A percentile compares a stretch with the other conserved stretches of the same genome.
These are phyloP conservation scores for Aspergillus novofumigatus DNA, from an alignment of 2,329 filamentous ascomycete species.

Conservation along the genomic window DNA sequence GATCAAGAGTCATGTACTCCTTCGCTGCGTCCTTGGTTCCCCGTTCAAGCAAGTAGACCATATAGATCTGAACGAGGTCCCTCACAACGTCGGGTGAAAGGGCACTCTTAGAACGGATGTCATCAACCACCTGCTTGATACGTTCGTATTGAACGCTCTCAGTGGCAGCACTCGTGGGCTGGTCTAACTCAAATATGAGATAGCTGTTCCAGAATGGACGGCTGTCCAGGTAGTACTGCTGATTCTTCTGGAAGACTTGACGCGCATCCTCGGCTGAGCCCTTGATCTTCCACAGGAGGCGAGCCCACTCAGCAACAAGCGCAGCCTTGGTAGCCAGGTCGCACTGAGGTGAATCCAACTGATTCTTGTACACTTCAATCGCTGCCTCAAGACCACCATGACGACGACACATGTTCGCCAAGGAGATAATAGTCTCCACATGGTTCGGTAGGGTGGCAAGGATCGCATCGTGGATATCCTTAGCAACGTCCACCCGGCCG, in stretches of 20 bases:
- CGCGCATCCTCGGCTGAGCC: slow-evolving; percentile 76
- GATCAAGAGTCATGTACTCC: slow-evolving; percentile 77
- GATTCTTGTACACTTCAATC: slow-evolving; percentile 74
- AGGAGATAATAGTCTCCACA: slow-evolving; percentile 80
- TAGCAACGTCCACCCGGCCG: slow-evolving; percentile 70
- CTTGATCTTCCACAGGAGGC: slow-evolving; percentile 81
- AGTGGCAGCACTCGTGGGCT: slow-evolving; percentile 63
- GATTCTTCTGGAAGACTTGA: slow-evolving; percentile 74
- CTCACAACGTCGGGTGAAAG: slow-evolving; percentile 65
- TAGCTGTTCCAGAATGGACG: slow-evolving; percentile 86
- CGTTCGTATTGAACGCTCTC: slow-evolving; percentile 65
- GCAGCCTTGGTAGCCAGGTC: slow-evolving; percentile 80
- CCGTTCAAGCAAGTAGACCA: slow-evolving; percentile 76
- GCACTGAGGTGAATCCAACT: slow-evolving; percentile 69
- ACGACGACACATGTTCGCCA: slow-evolving; percentile 80
- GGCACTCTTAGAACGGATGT: slow-evolving; percentile 68
- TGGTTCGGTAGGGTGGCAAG: slow-evolving; percentile 72
- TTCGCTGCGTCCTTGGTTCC: slow-evolving; percentile 81
- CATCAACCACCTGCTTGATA: slow-evolving; percentile 75
- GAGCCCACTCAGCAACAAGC: slow-evolving; percentile 83
- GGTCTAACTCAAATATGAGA: slow-evolving; percentile 82
- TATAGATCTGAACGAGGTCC: slow-evolving; percentile 72
- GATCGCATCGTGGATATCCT: slow-evolving; percentile 79
- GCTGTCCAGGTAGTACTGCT: slow-evolving; percentile 80
- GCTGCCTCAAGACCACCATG: slow-evolving; percentile 80